Evolutionary conservation across 1,284 basidiomycete genomes (phyloP), one percentile per base, ranked within the genome.

Genomic region (Coriolopsis trogii): DNA sequence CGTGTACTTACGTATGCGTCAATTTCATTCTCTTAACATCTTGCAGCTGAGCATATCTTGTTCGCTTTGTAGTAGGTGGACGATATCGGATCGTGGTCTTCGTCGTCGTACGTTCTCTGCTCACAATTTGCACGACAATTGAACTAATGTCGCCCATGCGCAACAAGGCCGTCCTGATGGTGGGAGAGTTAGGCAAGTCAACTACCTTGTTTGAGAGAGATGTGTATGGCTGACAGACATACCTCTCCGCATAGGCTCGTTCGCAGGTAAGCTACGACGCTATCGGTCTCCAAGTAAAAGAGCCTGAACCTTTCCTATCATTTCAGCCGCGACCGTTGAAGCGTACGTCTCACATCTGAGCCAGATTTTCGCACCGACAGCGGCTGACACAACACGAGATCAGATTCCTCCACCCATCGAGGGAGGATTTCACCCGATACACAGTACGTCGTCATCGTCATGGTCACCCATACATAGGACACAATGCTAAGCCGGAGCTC

Each of bases 271-370:
- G 37, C n/a, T n/a, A n/a, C n/a, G n/a, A n/a, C n/a, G n/a, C n/a
- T n/a, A n/a, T n/a, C n/a, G n/a, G n/a, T n/a, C n/a, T n/a, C n/a
- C n/a, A n/a, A n/a, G n/a, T n/a, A n/a, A n/a, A n/a, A n/a, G n/a
- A n/a, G n/a, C n/a, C n/a, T n/a, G n/a, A n/a, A n/a, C n/a, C n/a
- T n/a, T n/a, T n/a, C n/a, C n/a, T n/a, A n/a, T n/a, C n/a, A n/a
- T n/a, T n/a, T n/a, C n/a, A 44, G 48, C 41, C 23, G 34, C 38
- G 15, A 39, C 48, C 4, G 48, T 41, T 16, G 39, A 50, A n/a
- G 48, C 48, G 48, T 50, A 10, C 34, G 48, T 41, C n/a, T n/a
- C n/a, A n/a, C n/a, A n/a, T n/a, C n/a, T n/a, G n/a, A n/a, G n/a
- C n/a, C n/a, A n/a, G n/a, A n/a, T n/a, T n/a, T n/a, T n/a, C n/a